Evolutionary conservation across 805 yeast genomes (phyloP).

Genomic region (Myxozyma neotropica): DNA sequence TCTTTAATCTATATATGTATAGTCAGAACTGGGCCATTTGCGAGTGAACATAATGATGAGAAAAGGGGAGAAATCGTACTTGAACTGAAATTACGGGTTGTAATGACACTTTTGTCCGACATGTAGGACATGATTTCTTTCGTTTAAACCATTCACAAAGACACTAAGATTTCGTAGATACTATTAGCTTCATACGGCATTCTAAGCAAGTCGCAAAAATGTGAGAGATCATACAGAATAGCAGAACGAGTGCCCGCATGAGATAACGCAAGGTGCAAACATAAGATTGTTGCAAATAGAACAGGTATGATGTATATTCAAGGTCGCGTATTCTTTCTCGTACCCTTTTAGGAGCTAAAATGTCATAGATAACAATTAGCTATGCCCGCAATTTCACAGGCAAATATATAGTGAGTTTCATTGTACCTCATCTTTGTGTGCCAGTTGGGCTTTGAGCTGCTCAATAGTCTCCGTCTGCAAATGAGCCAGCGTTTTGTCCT

Average conservation of each 20-base stretch:
- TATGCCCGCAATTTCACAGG: no score
- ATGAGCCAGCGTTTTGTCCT: neutral
- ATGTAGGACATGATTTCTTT: slow-evolving; percentile 26
- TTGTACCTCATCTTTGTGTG: slow-evolving; percentile 25
- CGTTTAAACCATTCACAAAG: slow-evolving; percentile 26
- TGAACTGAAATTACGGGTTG: slow-evolving; percentile 26
- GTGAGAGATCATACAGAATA: slow-evolving; percentile 26
- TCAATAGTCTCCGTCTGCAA: neutral
- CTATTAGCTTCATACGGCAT: neutral
- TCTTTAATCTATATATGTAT: slow-evolving; percentile 14
- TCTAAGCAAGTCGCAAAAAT: slow-evolving; percentile 26
- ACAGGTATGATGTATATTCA: slow-evolving; percentile 17
- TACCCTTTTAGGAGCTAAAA: slow-evolving; percentile 9
- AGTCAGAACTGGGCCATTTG: no score
- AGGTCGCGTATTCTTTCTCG: slow-evolving; percentile 6
- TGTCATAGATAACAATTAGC: neutral
- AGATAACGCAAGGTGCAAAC: slow-evolving; percentile 32
- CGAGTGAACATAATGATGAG: neutral
- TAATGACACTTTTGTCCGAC: slow-evolving; percentile 12
- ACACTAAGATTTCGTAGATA: slow-evolving; percentile 24
- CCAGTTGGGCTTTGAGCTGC: slow-evolving; percentile 17
- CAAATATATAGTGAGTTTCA: neutral
- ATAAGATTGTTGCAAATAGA: slow-evolving; percentile 28
- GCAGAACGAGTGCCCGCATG: slow-evolving; percentile 36
- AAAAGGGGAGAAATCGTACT: neutral